phyloP scores from a whole-genome alignment of 345 rosid species.

The Populus alba region DNA sequence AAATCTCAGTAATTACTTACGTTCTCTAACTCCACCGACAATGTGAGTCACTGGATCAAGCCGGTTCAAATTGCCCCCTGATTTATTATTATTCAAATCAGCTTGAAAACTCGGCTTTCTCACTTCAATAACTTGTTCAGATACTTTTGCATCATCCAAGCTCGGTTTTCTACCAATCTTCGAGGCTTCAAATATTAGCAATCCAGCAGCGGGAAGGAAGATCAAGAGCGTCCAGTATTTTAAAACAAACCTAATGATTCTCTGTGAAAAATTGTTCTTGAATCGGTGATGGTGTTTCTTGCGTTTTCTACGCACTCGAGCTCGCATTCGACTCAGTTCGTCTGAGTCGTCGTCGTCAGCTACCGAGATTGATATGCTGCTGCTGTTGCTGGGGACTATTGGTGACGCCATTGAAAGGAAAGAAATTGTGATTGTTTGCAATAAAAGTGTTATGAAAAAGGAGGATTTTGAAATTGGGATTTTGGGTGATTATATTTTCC shows the following conservation, averaged over 20 bases:
- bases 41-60: constrained; percentile 39
- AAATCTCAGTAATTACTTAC: too few relatives aligned
- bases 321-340: constrained; percentile 59
- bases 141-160: constrained; percentile 7
- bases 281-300: constrained; percentile 48
- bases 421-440: background rate
- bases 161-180: constrained; percentile 46
- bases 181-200: constrained; percentile 63
- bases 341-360: constrained; percentile 79
- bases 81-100: constrained; percentile 14
- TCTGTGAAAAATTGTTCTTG: constrained; percentile 42
- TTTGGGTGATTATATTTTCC: background rate
- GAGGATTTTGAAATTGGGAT: background rate
- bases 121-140: background rate
- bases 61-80: constrained; percentile 46
- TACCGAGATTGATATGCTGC: constrained; percentile 53
- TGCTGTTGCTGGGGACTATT: constrained; percentile 31
- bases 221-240: constrained; percentile 62
- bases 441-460: background rate
- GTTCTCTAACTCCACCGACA: too few relatives aligned
- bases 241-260: constrained; percentile 45
- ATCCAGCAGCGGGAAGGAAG: constrained; percentile 46
- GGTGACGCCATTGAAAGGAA: constrained; percentile 23
- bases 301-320: constrained; percentile 66
- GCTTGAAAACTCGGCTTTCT: constrained; percentile 13